A percentile compares a stretch with the other conserved stretches of the same genome.
Evolutionary conservation across 1,284 basidiomycete species (phyloP).

Genomic region (Ceratobasidium sp.): DNA sequence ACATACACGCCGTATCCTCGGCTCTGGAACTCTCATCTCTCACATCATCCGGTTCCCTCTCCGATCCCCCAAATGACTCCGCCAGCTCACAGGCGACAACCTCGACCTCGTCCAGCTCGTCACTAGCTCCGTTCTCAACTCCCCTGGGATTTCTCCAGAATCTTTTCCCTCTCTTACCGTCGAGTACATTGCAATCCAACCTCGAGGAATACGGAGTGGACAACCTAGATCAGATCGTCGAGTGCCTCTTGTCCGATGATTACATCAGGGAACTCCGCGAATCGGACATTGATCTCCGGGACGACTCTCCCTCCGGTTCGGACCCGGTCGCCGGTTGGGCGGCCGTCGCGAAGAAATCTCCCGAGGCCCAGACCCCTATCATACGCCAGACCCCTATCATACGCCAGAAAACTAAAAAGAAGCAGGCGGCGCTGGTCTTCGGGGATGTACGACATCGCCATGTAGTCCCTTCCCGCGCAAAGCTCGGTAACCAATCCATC

Average conservation of each 20-base stretch:
- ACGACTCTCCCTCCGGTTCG: not conserved
- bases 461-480: not conserved
- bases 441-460: conserved; percentile 34
- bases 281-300: not conserved
- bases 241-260: conserved; percentile 21
- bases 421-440: conserved; percentile 20
- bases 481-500: not conserved
- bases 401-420: conserved; percentile 9
- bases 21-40: conserved; percentile 12
- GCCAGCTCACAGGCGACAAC: conserved; percentile 14
- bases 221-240: conserved; percentile 25
- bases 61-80: conserved; percentile 23
- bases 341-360: not conserved
- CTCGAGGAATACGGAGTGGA: conserved; percentile 29
- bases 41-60: conserved; percentile 23
- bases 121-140: conserved; percentile 27
- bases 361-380: not conserved
- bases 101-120: not conserved
- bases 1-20: not conserved
- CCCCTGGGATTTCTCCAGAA: conserved; percentile 33
- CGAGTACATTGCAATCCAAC: conserved; percentile 13
- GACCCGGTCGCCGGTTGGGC: conserved; percentile 26
- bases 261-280: conserved; percentile 31
- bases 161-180: conserved; percentile 21
- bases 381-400: not conserved